Evolutionary conservation across 139 green algal species (phyloP).

Genomic region (Volvox africanus): DNA sequence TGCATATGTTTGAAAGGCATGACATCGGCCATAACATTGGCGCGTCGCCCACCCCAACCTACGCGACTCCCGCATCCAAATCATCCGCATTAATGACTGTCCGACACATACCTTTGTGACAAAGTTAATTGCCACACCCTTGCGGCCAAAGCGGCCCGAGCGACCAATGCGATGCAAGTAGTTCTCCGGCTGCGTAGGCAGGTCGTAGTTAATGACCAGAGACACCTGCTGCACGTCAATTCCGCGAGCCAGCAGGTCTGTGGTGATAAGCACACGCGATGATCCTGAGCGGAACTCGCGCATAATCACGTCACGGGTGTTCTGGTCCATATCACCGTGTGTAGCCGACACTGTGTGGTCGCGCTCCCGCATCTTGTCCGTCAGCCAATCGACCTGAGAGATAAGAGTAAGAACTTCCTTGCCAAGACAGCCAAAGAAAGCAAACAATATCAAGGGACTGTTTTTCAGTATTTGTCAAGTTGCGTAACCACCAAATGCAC

Average conservation of each 20-base stretch:
- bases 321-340: slow-evolving; percentile 99
- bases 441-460: too few relatives aligned
- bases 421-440: too few relatives aligned
- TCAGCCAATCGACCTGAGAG: slow-evolving; percentile 97
- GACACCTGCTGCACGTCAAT: slow-evolving; percentile 99
- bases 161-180: slow-evolving; percentile 99
- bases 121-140: slow-evolving; percentile 99
- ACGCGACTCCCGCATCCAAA: too few relatives aligned
- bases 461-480: too few relatives aligned
- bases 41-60: too few relatives aligned
- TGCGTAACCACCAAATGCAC: too few relatives aligned
- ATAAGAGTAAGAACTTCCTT: not conserved
- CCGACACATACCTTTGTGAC: slow-evolving; percentile 71
- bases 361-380: slow-evolving; percentile 98
- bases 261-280: slow-evolving; percentile 99
- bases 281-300: slow-evolving; percentile 99
- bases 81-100: too few relatives aligned
- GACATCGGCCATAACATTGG: too few relatives aligned
- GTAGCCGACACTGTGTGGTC: slow-evolving; percentile 99
- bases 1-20: too few relatives aligned
- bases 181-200: slow-evolving; percentile 99
- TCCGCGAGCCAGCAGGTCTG: slow-evolving; percentile 98
- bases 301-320: slow-evolving; percentile 99
- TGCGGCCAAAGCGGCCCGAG: slow-evolving; percentile 94
- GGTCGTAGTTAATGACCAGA: slow-evolving; percentile 99